These are phyloP conservation scores for Colletotrichum sp. DNA, from an alignment of 2,329 filamentous ascomycete species.

Conservation along the genomic window DNA sequence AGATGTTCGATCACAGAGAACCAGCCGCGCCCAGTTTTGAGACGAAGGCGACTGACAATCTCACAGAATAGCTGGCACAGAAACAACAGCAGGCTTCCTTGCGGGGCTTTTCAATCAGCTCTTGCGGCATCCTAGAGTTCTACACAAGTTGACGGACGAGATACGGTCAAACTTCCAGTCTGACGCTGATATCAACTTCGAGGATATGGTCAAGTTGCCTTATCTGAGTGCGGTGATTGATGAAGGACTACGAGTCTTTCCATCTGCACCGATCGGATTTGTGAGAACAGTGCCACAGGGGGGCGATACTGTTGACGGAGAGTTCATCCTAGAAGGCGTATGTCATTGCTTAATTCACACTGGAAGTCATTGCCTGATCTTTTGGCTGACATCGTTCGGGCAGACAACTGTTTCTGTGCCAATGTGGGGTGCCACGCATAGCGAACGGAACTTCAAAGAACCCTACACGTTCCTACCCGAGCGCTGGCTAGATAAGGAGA, in stretches of 20 bases:
- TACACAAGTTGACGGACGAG: conserved; percentile 30
- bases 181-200: conserved; percentile 27
- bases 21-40: rapidly evolving
- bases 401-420: conserved; percentile 9
- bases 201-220: conserved; percentile 34
- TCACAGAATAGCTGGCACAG: background rate
- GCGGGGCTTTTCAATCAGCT: conserved; percentile 37
- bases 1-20: rapidly evolving
- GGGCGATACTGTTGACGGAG: background rate
- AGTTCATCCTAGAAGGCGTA: background rate
- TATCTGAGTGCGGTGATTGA: conserved; percentile 40
- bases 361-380: background rate
- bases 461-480: conserved; percentile 33
- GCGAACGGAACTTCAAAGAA: conserved; percentile 29
- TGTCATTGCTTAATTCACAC: too few species aligned
- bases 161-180: conserved; percentile 24
- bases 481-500: background rate
- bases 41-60: rapidly evolving
- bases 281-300: background rate
- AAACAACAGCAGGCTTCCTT: conserved; percentile 22
- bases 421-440: conserved; percentile 10
- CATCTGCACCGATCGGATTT: background rate
- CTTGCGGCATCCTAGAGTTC: conserved; percentile 31
- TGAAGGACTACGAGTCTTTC: conserved; percentile 36
- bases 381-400: background rate